phyloP scores from a whole-genome alignment of 495 filamentous ascomycete genomes.

The Penicillium tannophilum region DNA sequence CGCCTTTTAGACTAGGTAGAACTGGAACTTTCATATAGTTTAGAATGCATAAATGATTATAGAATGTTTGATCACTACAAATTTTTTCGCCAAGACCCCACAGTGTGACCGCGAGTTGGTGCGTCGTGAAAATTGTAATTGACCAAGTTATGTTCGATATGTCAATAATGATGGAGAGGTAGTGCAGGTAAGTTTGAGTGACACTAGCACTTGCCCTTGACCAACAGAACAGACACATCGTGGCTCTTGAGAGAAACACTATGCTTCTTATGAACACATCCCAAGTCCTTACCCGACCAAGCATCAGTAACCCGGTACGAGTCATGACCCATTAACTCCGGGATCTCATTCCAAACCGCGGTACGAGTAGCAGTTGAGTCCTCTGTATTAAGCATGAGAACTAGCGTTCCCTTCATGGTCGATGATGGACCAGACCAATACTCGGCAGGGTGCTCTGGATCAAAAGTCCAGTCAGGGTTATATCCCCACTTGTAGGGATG shows the following conservation, averaged over 20 bases:
- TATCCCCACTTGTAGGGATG: conserved; percentile 68
- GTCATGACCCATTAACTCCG: conserved; percentile 42
- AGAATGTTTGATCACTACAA: too few species aligned
- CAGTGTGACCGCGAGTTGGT: too few species aligned
- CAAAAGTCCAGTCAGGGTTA: conserved; percentile 64
- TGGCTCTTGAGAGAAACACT: conserved; percentile 43
- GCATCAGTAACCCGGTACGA: conserved; percentile 54
- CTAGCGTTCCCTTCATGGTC: conserved; percentile 48
- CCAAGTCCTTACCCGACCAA: conserved; percentile 55
- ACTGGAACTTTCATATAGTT: not conserved
- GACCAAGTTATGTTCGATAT: too few species aligned
- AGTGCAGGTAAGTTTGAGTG: not conserved
- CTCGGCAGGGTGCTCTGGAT: conserved; percentile 58
- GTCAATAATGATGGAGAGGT: too few species aligned
- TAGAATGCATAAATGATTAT: too few species aligned
- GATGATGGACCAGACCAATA: conserved; percentile 60
- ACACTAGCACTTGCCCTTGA: conserved; percentile 35
- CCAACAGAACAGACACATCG: conserved; percentile 51
- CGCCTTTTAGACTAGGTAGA: not conserved
- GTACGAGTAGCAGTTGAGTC: conserved; percentile 37
- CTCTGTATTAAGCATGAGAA: conserved; percentile 57
- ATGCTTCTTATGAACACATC: conserved; percentile 44
- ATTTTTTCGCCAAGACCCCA: too few species aligned
- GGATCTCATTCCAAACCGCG: conserved; percentile 55
- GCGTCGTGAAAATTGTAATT: too few species aligned